phyloP scores from a whole-genome alignment of 148 eudicot genomes.

The Suaeda aralocaspica region DNA sequence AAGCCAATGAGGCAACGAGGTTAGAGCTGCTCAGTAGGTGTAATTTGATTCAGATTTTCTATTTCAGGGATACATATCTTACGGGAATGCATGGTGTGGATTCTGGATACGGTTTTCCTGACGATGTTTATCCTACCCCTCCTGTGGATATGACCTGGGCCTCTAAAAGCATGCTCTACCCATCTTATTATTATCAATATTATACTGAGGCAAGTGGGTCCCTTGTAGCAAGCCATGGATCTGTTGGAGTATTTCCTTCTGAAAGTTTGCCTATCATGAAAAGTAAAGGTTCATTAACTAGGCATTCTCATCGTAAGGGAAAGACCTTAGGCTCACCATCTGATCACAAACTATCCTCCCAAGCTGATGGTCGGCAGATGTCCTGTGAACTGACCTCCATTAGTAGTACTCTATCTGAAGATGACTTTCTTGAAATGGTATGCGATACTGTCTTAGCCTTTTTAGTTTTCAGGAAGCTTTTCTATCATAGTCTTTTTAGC shows the following conservation, averaged over 20 bases:
- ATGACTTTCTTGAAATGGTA: slow-evolving; percentile 87
- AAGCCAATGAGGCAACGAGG: slow-evolving; percentile 6
- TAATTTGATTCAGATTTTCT: slow-evolving; percentile 19
- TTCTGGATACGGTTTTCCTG: slow-evolving; percentile 35
- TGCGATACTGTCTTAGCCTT: slow-evolving; percentile 21
- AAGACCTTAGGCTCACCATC: slow-evolving; percentile 23
- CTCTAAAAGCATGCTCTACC: slow-evolving; percentile 36
- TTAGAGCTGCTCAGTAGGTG: slow-evolving; percentile 12
- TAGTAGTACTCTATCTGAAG: slow-evolving; percentile 58
- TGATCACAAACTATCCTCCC: slow-evolving; percentile 32
- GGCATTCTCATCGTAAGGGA: slow-evolving; percentile 28
- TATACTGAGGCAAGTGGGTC: slow-evolving; percentile 45
- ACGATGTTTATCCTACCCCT: slow-evolving; percentile 34
- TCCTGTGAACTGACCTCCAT: slow-evolving; percentile 45
- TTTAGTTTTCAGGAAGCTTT: slow-evolving; percentile 1
- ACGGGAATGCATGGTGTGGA: slow-evolving; percentile 38
- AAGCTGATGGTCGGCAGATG: slow-evolving; percentile 38
- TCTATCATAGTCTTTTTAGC: background rate
- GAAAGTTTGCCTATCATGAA: slow-evolving; percentile 32
- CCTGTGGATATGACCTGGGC: slow-evolving; percentile 39
- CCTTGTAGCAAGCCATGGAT: slow-evolving; percentile 32
- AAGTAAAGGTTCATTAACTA: slow-evolving; percentile 25
- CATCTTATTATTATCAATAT: slow-evolving; percentile 53
- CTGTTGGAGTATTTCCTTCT: slow-evolving; percentile 29
- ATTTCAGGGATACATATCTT: slow-evolving; percentile 34